Evolutionary conservation across 208 protist species (phyloP).

Genomic region (Trichomonas gallinae): DNA sequence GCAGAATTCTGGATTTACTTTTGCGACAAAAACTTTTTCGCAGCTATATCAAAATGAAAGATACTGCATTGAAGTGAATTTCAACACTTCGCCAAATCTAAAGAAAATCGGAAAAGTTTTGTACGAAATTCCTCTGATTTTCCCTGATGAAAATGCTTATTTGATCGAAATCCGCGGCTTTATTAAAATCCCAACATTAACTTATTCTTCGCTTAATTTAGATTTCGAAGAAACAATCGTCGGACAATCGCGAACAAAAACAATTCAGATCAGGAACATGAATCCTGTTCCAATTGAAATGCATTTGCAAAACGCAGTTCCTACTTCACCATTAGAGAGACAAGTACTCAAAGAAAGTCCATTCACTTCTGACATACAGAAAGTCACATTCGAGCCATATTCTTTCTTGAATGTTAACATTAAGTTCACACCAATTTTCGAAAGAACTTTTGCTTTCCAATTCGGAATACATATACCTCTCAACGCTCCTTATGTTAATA

Average conservation of each 20-base stretch:
- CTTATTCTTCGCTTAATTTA: background rate
- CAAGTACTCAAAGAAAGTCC: background rate
- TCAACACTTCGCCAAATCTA: background rate
- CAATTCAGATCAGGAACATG: background rate
- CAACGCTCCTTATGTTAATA: background rate
- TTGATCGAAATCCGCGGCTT: background rate
- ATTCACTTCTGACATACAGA: background rate
- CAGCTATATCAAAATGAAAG: background rate
- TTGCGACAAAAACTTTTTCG: background rate
- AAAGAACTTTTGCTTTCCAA: background rate
- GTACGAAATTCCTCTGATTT: background rate
- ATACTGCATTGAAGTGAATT: background rate
- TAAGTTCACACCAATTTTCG: background rate
- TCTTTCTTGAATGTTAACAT: background rate
- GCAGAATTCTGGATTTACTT: background rate
- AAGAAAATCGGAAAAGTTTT: background rate
- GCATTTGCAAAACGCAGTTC: background rate
- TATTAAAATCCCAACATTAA: background rate
- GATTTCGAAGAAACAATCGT: background rate
- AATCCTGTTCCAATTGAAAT: background rate
- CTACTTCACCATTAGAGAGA: no score
- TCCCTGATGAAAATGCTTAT: background rate
- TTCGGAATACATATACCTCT: background rate
- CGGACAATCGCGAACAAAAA: background rate
- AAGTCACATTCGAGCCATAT: background rate